Base-by-base conservation (phyloP, 176 grass and related monocot genomes). In the Stipa capillata region DNA sequence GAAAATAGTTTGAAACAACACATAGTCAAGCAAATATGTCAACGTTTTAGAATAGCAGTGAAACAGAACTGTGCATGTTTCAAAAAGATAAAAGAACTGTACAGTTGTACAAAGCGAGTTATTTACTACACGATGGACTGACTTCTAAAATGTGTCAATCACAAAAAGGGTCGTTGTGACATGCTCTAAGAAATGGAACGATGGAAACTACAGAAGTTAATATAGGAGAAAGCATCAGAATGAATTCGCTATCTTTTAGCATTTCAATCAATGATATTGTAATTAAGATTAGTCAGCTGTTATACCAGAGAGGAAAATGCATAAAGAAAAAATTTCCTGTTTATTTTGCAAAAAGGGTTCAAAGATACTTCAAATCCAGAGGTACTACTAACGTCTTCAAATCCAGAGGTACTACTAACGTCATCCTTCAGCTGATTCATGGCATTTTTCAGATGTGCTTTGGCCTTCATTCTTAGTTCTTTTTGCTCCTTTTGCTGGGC, bases 361-460 rank as follows among this genome's bases (percentile, higher is more conserved):
- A 17, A 21, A 72, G 17, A 79, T 69, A 34, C 39, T 57, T 72
- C 14, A 76, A 76, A 65, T 73, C 17, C 24, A 69, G 39, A 63
- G 33, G 78, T 70, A 91, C 37, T 28, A 84, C 86, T 85, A 81
- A 89, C 92, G 49, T 78, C 63, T 57, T 72, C 14, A 76, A 76
- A 65, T 73, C 17, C 24, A 69, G 39, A 63, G 33, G 78, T 70
- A 91, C 37, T 28, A 84, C 86, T 85, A 81, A 89, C 92, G 49
- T 78, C 63, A 70, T 89, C 54, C 71, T 90, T 72, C 39, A 77
- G 83, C 82, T 85, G 85, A 79, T 97, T 90, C 62, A 87, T 70
- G 21, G 67, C 74, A 15, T 88, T 88, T 75, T 94, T 92, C 16
- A 97, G 87, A 43, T 85, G 79, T 68, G 92, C 87, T 82, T 97